Evolutionary conservation across 2,329 filamentous ascomycete species (phyloP), one percentile per base, ranked within the genome.

Genomic region (Dothideomycetes sp.): DNA sequence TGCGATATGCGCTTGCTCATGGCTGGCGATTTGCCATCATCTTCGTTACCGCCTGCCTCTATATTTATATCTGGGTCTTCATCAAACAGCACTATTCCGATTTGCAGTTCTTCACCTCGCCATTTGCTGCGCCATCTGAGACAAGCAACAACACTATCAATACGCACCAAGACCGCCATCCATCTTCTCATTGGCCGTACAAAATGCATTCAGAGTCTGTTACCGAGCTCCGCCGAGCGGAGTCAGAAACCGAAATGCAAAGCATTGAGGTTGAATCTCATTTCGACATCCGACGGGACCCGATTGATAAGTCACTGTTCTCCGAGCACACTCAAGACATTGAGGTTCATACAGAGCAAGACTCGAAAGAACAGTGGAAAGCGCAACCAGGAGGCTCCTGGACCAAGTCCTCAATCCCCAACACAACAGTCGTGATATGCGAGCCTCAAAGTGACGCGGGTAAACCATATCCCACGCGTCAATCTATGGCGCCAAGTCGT

Each of bases 21-120:
- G 64, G 59, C 31, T 68, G 65, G 65, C 60, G 66, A 4, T 58
- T 68, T 36, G 53, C 57, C 12, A 62, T 68, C 30, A 64, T 69
- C 37, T 44, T 62, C 29, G 48, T 50, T 5, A 64, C 62, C 1
- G 54, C 67, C 14, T 49, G 43, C 27, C 63, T 66, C 15, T 69
- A 69, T 41, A 50, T 56, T 1, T 66, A 63, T 39, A 58, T 69
- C 15, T 66, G 63, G 47, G 45, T 58, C 32, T 59, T 58, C 41
- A 51, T 64, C 19, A 49, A 44, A 34, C 35, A 40, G 17, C 44
- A 43, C 16, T 51, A 47, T 33, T 29, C 24, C 24, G 24, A 29
- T 12, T 29, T 29, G 8, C 24, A 8, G 24, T 12, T 29, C 24
- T 12, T 8, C 7, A 29, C 8, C 24, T 29, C 24, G 24, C 12